Evolutionary conservation across 148 eudicot genomes (phyloP).

Genomic region (Chenopodium formosanum): DNA sequence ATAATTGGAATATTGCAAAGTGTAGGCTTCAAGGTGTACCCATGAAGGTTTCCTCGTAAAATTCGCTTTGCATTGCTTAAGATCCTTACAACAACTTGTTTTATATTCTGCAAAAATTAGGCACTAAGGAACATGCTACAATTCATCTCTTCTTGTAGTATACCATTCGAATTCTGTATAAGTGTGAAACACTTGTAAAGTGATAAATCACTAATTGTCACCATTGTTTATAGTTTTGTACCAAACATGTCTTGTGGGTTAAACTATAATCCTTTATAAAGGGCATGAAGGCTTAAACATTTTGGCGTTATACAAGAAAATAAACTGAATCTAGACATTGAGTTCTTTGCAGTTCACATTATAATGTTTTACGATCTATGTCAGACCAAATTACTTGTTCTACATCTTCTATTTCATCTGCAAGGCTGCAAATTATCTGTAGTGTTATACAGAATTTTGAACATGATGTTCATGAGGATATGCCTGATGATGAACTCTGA

Average conservation of each 20-base stretch:
- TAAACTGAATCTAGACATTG: background rate
- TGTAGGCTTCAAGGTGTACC: no score
- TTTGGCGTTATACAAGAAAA: background rate
- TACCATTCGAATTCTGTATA: no score
- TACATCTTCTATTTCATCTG: slow-evolving; percentile 23
- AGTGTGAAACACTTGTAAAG: no score
- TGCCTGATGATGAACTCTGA: slow-evolving; percentile 62
- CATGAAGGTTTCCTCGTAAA: no score
- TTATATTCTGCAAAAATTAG: no score
- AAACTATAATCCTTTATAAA: background rate
- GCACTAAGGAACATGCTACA: no score
- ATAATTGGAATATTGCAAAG: no score
- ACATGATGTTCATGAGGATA: slow-evolving; percentile 43
- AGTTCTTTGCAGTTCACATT: background rate
- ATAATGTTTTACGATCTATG: background rate
- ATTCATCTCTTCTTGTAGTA: no score
- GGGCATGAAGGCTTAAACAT: no score
- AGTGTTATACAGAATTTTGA: slow-evolving; percentile 11
- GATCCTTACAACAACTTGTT: no score
- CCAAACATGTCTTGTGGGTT: background rate
- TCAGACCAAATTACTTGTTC: slow-evolving; percentile 10
- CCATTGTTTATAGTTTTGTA: background rate
- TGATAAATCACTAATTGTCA: no score
- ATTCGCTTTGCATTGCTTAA: no score
- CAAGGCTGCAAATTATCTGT: slow-evolving; percentile 5